Evolutionary conservation across 108 stramenopile species (phyloP).

Genomic region (Mayamaea pseudoterrestris): DNA sequence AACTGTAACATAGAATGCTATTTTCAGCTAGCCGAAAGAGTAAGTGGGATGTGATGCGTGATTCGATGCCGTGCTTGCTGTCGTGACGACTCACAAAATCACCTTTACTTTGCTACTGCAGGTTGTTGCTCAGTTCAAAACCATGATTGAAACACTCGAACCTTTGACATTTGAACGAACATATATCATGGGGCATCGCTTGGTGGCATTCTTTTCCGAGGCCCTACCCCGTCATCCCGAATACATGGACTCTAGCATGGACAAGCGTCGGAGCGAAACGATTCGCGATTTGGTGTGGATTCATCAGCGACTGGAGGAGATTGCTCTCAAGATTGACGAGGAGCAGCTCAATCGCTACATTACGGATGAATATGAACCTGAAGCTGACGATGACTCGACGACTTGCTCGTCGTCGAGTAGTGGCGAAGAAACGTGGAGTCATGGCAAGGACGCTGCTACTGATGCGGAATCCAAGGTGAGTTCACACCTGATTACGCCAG

Average conservation of each 20-base stretch:
- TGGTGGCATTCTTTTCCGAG: slow-evolving; percentile 26
- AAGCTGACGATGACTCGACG: slow-evolving; percentile 8
- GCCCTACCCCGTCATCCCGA: slow-evolving; percentile 35
- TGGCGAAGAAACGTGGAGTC: slow-evolving; percentile 10
- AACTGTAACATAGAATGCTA: slow-evolving; percentile 24
- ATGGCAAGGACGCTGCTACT: neutral
- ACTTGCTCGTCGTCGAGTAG: slow-evolving; percentile 1
- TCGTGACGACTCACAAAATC: neutral
- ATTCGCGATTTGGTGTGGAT: slow-evolving; percentile 15
- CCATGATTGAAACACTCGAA: slow-evolving; percentile 9
- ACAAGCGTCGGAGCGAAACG: slow-evolving; percentile 6
- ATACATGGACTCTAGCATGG: slow-evolving; percentile 2
- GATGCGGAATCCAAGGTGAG: neutral
- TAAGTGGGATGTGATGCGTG: too few species aligned
- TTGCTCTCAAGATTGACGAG: slow-evolving; percentile 37
- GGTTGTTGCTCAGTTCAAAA: slow-evolving; percentile 28
- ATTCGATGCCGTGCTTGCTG: neutral
- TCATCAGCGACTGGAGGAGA: slow-evolving; percentile 20
- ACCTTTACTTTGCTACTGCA: neutral
- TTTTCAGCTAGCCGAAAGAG: slow-evolving; percentile 30
- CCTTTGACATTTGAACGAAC: slow-evolving; percentile 19
- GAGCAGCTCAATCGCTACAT: slow-evolving; percentile 24
- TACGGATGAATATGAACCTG: slow-evolving; percentile 23
- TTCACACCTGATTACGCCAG: neutral
- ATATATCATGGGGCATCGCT: slow-evolving; percentile 42